Evolutionary conservation across 805 yeast species (phyloP).

Genomic region (Wilhelminamyces savonicus): DNA sequence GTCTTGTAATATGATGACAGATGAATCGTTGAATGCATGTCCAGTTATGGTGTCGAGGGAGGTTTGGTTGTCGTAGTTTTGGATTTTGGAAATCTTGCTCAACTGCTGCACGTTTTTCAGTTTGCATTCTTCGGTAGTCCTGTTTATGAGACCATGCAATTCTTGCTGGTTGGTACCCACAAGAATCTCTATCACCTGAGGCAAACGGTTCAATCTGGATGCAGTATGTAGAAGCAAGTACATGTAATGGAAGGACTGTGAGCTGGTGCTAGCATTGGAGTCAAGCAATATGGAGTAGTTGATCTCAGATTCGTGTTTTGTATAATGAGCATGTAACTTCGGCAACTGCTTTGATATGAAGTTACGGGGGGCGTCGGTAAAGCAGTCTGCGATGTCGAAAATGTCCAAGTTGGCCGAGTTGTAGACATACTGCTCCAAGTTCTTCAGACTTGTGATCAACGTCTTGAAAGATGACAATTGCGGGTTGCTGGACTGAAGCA

Average conservation of each 20-base stretch:
- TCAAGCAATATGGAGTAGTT: constrained; percentile 27
- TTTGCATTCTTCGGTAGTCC: constrained; percentile 60
- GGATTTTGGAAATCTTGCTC: constrained; percentile 22
- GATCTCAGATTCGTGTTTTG: constrained; percentile 9
- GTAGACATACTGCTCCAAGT: constrained; percentile 49
- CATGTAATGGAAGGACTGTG: constrained; percentile 49
- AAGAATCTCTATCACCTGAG: constrained; percentile 50
- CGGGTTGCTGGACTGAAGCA: constrained; percentile 24
- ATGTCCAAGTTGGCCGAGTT: constrained; percentile 55
- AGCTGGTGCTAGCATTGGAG: constrained; percentile 17
- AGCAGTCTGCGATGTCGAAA: constrained; percentile 38
- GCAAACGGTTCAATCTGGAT: constrained; percentile 54
- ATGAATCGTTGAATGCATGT: constrained; percentile 37
- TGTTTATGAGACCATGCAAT: constrained; percentile 53
- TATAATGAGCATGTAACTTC: constrained; percentile 16
- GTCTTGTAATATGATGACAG: constrained; percentile 56
- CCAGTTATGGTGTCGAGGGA: constrained; percentile 17
- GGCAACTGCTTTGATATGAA: constrained; percentile 26
- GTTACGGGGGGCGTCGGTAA: constrained; percentile 22
- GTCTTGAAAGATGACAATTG: constrained; percentile 29
- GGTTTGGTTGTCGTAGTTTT: constrained; percentile 18
- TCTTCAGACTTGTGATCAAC: constrained; percentile 25
- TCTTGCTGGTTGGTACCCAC: constrained; percentile 54
- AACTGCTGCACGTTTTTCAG: constrained; percentile 40
- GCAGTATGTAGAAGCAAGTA: constrained; percentile 50